Conservation (phyloP, 2,329 filamentous ascomycete genomes). For the Trichophyton mentagrophytes region DNA sequence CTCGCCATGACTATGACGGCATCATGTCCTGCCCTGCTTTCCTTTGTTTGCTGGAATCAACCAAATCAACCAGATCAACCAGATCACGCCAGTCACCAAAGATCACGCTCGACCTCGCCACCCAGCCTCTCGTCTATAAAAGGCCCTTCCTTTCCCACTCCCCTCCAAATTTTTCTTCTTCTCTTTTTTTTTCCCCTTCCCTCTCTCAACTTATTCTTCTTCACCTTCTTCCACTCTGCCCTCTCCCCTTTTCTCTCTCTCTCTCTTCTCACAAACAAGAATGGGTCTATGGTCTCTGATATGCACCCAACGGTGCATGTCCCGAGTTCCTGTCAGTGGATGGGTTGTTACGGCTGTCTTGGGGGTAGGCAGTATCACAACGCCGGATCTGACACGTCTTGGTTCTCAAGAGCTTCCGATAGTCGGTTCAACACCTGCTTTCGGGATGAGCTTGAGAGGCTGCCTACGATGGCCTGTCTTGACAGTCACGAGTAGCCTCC, state of each 20-base stretch:
- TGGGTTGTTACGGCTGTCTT: background rate
- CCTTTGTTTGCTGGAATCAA: background rate
- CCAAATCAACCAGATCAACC: too few species aligned
- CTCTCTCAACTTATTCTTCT: too few species aligned
- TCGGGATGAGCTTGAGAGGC: background rate
- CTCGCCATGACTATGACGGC: background rate
- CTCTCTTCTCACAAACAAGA: background rate
- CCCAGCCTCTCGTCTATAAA: background rate
- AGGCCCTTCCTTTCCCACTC: background rate
- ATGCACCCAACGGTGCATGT: background rate
- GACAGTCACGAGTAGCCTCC: background rate
- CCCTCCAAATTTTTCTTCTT: background rate
- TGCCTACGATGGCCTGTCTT: background rate
- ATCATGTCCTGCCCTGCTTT: background rate
- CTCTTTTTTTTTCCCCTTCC: background rate
- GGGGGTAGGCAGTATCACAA: background rate
- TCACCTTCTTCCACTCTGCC: background rate
- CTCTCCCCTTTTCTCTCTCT: background rate
- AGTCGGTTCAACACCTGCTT: background rate
- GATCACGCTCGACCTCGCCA: background rate
- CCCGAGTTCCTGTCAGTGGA: background rate
- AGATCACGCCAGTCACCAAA: background rate
- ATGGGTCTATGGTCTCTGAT: background rate
- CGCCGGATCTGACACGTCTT: background rate
- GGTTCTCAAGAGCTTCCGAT: background rate